A percentile compares a stretch with the other conserved stretches of the same genome.
Evolutionary conservation across 257 asterid species (phyloP).

Genomic region (Nicotiana obtusifolia): DNA sequence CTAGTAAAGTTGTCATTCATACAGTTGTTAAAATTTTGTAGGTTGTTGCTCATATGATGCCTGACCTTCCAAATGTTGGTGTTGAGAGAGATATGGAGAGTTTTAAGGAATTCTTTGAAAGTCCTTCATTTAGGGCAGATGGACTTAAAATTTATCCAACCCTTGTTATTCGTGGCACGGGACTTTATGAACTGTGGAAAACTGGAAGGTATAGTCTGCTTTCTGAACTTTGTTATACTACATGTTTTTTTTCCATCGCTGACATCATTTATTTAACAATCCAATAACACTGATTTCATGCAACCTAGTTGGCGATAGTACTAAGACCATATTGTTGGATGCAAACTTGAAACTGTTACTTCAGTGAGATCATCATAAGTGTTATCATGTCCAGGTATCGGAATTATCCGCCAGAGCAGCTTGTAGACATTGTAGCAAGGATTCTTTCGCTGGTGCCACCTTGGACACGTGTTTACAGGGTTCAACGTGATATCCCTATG

Average conservation of each 20-base stretch:
- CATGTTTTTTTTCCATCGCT: background rate
- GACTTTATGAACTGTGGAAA: conserved; percentile 99
- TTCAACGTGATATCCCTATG: conserved; percentile 99
- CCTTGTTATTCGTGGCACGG: conserved; percentile 96
- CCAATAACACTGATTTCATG: background rate
- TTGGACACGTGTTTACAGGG: conserved; percentile 99
- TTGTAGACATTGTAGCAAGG: conserved; percentile 95
- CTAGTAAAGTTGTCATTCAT: background rate
- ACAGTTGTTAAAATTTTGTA: conserved; percentile 19
- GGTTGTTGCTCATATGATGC: conserved; percentile 99
- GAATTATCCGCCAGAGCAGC: conserved; percentile 98
- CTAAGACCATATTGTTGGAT: background rate
- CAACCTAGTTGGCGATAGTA: background rate
- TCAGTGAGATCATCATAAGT: background rate
- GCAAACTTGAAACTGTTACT: conserved; percentile 3
- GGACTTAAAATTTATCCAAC: conserved; percentile 98
- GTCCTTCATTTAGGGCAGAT: conserved; percentile 88
- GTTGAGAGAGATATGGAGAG: conserved; percentile 97
- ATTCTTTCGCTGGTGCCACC: conserved; percentile 96
- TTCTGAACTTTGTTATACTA: background rate
- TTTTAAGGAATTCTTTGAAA: conserved; percentile 94
- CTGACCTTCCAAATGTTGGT: conserved; percentile 99
- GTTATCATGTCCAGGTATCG: conserved; percentile 49
- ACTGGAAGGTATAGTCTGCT: conserved; percentile 65
- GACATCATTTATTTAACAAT: background rate